phyloP scores from a whole-genome alignment of 2,329 filamentous ascomycete genomes.

The Arthroderma sp. region DNA sequence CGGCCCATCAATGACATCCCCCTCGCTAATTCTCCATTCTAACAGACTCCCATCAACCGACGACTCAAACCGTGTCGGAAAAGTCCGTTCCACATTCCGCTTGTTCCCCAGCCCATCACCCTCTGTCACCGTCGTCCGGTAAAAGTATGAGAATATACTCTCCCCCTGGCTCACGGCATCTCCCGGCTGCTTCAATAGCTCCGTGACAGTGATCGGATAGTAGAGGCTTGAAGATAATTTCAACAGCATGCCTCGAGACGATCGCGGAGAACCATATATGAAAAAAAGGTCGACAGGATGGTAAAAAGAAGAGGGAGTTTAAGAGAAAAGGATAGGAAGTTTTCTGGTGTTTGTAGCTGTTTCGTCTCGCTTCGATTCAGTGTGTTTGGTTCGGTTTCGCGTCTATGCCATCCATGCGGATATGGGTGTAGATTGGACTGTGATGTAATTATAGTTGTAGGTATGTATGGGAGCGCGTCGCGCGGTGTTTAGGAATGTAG shows the following conservation, averaged over 20 bases:
- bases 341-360: background rate
- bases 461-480: too few relatives aligned
- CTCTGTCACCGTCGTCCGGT: slow-evolving; percentile 57
- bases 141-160: slow-evolving; percentile 74
- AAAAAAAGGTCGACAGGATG: background rate
- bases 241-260: slow-evolving; percentile 29
- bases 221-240: slow-evolving; percentile 47
- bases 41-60: slow-evolving; percentile 68
- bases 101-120: slow-evolving; percentile 62
- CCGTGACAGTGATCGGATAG: slow-evolving; percentile 87
- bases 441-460: too few relatives aligned
- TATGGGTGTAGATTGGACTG: too few relatives aligned
- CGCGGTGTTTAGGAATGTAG: too few relatives aligned
- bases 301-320: background rate
- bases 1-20: slow-evolving; percentile 31
- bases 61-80: slow-evolving; percentile 68
- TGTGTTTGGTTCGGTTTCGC: too few relatives aligned
- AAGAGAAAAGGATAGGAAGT: background rate
- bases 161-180: slow-evolving; percentile 65
- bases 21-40: slow-evolving; percentile 54
- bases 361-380: background rate
- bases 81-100: slow-evolving; percentile 53
- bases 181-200: slow-evolving; percentile 62
- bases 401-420: too few relatives aligned
- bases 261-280: background rate